phyloP scores from a whole-genome alignment of 2,329 filamentous ascomycete genomes.

The Neofusicoccum parvum region DNA sequence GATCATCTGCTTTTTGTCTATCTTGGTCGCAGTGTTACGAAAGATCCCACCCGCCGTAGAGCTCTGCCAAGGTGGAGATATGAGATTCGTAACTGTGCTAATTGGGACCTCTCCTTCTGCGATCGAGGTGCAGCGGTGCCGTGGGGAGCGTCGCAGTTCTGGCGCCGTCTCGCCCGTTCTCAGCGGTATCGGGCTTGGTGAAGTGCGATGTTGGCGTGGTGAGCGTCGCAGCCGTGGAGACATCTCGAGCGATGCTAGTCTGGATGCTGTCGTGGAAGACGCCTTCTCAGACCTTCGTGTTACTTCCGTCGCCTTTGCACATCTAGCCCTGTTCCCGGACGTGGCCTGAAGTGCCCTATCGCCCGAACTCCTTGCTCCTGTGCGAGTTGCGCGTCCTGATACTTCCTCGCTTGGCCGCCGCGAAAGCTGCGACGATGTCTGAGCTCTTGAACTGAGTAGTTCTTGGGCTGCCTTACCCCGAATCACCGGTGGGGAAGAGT shows the following conservation, averaged over 20 bases:
- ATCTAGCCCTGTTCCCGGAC: background rate
- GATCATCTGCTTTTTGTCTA: constrained; percentile 3
- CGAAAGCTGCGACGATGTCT: background rate
- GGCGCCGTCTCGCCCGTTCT: constrained; percentile 26
- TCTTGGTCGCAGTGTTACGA: background rate
- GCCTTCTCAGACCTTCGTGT: background rate
- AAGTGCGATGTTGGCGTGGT: constrained; percentile 26
- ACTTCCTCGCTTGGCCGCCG: background rate
- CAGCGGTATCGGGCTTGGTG: constrained; percentile 27
- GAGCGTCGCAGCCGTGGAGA: constrained; percentile 26
- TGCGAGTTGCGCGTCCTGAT: background rate
- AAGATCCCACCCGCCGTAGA: background rate
- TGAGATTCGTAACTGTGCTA: too few species aligned
- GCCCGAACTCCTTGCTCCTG: background rate
- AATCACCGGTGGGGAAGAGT: background rate
- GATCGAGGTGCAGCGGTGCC: background rate
- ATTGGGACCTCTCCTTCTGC: background rate
- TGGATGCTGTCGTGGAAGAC: background rate
- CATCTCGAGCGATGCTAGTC: background rate
- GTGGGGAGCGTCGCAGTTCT: background rate
- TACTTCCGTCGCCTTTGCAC: background rate
- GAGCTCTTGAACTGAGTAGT: background rate
- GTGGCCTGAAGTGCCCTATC: background rate
- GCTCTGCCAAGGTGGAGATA: too few species aligned
- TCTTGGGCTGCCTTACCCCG: background rate